A percentile compares a stretch with the other conserved stretches of the same genome.
These are phyloP conservation scores for Candida maris DNA, from an alignment of 805 yeast genomes.

Conservation along the genomic window DNA sequence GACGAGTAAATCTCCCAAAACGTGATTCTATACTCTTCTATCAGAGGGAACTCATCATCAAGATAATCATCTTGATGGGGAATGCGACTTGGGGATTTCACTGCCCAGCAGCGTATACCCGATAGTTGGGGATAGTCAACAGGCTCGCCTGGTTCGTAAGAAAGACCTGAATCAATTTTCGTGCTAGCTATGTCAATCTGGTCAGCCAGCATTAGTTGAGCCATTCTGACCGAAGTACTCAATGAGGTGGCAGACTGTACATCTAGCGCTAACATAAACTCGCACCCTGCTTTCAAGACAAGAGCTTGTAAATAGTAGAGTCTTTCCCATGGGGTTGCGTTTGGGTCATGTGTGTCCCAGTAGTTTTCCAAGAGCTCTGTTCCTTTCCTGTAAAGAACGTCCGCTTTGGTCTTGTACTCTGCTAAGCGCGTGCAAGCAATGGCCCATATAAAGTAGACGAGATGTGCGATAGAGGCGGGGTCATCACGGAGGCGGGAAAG, in stretches of 20 bases:
- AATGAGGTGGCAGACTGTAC: constrained; percentile 27
- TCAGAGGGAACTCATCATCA: constrained; percentile 23
- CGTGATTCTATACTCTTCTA: constrained; percentile 30
- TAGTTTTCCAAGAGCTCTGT: constrained; percentile 13
- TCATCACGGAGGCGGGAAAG: constrained; percentile 14
- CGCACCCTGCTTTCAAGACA: constrained; percentile 24
- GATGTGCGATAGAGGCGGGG: constrained; percentile 18
- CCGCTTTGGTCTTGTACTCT: constrained; percentile 16
- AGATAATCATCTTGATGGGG: constrained; percentile 18
- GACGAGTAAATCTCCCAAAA: constrained; percentile 30
- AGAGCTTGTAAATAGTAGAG: constrained; percentile 26
- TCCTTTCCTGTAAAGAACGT: constrained; percentile 17
- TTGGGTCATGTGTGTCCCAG: constrained; percentile 16
- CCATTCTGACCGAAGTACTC: constrained; percentile 23
- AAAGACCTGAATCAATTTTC: constrained; percentile 2
- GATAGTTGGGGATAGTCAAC: not conserved
- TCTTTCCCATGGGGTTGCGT: constrained; percentile 15
- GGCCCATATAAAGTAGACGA: constrained; percentile 26
- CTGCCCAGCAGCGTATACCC: not conserved
- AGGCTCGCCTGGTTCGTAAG: not conserved
- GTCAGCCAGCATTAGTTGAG: constrained; percentile 30
- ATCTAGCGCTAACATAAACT: constrained; percentile 25
- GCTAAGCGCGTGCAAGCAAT: constrained; percentile 14
- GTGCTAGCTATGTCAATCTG: constrained; percentile 25
- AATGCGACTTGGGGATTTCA: not conserved